phyloP scores from a whole-genome alignment of 345 rosid genomes.

The Ailanthus altissimus region DNA sequence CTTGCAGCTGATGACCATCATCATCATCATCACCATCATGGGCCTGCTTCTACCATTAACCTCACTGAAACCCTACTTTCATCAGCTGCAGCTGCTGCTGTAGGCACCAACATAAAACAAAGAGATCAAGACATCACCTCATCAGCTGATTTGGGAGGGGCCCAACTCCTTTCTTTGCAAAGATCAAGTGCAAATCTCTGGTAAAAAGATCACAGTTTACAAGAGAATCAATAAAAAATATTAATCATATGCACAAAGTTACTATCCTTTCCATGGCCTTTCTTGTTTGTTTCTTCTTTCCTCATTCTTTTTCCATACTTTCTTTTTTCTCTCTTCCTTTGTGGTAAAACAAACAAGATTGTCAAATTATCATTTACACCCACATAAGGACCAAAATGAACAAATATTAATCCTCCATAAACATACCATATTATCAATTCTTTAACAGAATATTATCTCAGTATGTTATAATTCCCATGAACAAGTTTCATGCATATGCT shows the following conservation, averaged over 20 bases:
- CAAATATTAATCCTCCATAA: no score
- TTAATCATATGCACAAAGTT: conserved; percentile 21
- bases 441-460: no score
- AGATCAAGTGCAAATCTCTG: conserved; percentile 67
- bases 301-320: not conserved
- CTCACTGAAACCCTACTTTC: conserved; percentile 64
- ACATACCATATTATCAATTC: not conserved
- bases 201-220: conserved; percentile 34
- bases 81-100: conserved; percentile 29
- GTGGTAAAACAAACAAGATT: not conserved
- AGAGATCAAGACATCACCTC: conserved; percentile 26
- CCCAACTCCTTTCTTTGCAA: conserved; percentile 55
- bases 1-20: conserved; percentile 12
- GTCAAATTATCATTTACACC: not conserved
- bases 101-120: conserved; percentile 29
- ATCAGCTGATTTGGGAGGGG: conserved; percentile 33
- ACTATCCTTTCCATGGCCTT: not conserved
- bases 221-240: not conserved
- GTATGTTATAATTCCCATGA: not conserved
- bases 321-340: not conserved
- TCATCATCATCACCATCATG: conserved; percentile 8
- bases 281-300: not conserved
- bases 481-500: conserved; percentile 17
- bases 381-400: no score
- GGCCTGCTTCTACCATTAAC: conserved; percentile 33